phyloP scores from a whole-genome alignment of 2,329 filamentous ascomycete genomes.

The Ophiostoma sp. region DNA sequence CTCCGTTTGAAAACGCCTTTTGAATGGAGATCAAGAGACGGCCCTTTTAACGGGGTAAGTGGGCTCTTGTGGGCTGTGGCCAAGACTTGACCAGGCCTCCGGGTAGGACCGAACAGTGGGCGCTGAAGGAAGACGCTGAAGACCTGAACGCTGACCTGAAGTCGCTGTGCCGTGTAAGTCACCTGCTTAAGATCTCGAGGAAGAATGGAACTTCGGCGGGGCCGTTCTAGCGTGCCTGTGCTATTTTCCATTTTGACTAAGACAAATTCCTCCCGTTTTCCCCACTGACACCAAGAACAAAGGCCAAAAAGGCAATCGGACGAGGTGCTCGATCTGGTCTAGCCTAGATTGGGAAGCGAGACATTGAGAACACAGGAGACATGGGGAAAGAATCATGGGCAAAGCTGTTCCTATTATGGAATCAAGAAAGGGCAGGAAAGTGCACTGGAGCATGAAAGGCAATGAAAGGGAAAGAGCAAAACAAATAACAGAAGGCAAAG shows the following conservation, averaged over 20 bases:
- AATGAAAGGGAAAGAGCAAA: background rate
- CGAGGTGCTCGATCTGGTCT: constrained; percentile 9
- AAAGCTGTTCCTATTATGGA: background rate
- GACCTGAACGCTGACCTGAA: background rate
- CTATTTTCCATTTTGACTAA: background rate
- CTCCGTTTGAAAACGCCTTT: background rate
- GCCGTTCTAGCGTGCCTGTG: background rate
- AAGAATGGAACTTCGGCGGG: background rate
- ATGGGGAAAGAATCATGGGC: too few species aligned
- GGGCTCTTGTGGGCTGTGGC: background rate
- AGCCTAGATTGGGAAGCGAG: background rate
- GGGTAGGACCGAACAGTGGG: background rate
- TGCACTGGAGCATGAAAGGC: background rate
- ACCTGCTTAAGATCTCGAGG: background rate
- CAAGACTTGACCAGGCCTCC: background rate
- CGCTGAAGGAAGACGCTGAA: background rate
- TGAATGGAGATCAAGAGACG: constrained; percentile 2
- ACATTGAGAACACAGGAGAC: background rate
- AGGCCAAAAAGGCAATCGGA: background rate
- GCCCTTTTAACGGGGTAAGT: constrained; percentile 14
- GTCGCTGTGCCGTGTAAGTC: background rate
- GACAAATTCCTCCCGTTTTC: background rate
- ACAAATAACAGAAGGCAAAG: background rate
- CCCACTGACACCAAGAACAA: background rate
- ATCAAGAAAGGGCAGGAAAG: background rate